Conservation (phyloP, 2,329 filamentous ascomycete species). For the Botrytis elliptica region DNA sequence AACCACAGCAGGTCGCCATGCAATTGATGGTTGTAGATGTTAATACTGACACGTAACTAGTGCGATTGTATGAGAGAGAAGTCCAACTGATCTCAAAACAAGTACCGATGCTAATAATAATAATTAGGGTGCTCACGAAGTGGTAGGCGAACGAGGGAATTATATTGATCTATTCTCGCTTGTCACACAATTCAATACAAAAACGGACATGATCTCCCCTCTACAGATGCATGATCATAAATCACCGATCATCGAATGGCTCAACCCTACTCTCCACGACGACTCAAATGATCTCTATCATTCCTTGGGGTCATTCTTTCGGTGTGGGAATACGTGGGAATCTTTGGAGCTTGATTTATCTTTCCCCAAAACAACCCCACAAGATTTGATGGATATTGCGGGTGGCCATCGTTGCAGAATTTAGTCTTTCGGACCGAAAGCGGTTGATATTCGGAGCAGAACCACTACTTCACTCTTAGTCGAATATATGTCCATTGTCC, state of each 20-base stretch:
- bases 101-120: slow-evolving; percentile 13
- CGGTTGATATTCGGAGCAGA: slow-evolving; percentile 6
- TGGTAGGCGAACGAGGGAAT: slow-evolving; percentile 33
- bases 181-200: neutral
- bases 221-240: neutral
- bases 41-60: slow-evolving; percentile 35
- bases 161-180: slow-evolving; percentile 29
- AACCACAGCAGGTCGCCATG: slow-evolving; percentile 43
- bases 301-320: neutral
- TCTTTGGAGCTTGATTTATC: neutral
- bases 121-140: slow-evolving; percentile 24
- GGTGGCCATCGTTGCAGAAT: neutral
- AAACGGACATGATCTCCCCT: slow-evolving; percentile 6
- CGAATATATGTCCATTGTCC: neutral
- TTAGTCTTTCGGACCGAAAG: neutral
- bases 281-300: neutral
- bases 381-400: neutral
- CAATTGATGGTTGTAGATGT: slow-evolving; percentile 34
- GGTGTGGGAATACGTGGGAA: neutral
- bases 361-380: neutral
- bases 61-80: slow-evolving; percentile 38
- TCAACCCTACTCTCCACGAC: neutral
- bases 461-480: neutral
- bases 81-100: neutral
- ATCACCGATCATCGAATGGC: neutral